These are phyloP conservation scores for Sphenostylis stenocarpa DNA, from an alignment of 306 rosid genomes.

Conservation along the genomic window DNA sequence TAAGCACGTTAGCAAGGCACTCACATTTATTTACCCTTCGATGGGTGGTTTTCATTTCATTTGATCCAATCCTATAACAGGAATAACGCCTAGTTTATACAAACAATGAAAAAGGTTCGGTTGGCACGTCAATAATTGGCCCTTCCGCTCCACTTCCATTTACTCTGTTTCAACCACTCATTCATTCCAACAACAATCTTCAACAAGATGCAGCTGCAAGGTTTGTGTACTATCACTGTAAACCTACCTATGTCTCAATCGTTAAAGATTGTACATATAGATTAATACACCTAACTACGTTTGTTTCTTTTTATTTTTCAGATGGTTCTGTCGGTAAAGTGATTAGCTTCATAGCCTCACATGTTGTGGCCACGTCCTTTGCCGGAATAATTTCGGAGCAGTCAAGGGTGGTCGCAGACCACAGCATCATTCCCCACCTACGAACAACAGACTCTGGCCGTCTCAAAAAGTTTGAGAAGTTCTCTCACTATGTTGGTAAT, in stretches of 20 bases:
- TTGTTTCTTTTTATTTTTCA: not conserved
- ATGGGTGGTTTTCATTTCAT: not conserved
- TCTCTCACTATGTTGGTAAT: conserved; percentile 73
- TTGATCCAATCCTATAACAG: not conserved
- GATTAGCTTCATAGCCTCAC: not conserved
- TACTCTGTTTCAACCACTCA: not conserved
- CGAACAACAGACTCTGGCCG: conserved; percentile 60
- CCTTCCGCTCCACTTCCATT: not conserved
- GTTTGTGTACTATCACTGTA: not conserved
- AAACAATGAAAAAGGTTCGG: not conserved
- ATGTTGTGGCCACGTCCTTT: conserved; percentile 40
- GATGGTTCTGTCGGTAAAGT: conserved; percentile 41
- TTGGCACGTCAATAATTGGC: not conserved
- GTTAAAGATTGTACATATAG: not conserved
- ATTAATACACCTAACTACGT: not conserved
- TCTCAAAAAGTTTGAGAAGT: conserved; percentile 52
- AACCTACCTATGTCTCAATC: not conserved
- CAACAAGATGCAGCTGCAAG: conserved; percentile 22
- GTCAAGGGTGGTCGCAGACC: not conserved
- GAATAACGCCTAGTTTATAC: not conserved
- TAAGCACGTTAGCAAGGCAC: not conserved
- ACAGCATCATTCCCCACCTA: conserved; percentile 42
- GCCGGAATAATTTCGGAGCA: conserved; percentile 39
- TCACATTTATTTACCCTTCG: not conserved
- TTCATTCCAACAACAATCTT: not conserved